Evolutionary conservation across 441 rosid genomes (phyloP), one percentile per base, ranked within the genome.

Genomic region (Rhodomyrtus psidioides): DNA sequence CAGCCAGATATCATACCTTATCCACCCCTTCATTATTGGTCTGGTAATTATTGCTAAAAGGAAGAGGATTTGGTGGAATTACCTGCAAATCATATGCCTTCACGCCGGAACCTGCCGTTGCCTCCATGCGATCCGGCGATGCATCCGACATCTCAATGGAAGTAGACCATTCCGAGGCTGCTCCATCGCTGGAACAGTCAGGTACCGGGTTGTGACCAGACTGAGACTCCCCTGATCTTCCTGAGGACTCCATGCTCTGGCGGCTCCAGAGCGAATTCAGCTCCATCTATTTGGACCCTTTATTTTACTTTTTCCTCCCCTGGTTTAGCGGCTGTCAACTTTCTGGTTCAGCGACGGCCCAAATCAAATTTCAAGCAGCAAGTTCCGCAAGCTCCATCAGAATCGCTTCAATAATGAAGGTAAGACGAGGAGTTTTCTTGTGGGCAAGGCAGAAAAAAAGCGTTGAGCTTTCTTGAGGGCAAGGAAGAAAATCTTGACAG

Each of bases 41-140:
- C 49, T 34, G 79, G 9, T 12, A 70, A 6, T 70, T 70, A 70
- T 39, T 70, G 79, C 79, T 21, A 39, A 39, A 65, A 70, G 16
- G 51, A 70, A 44, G 44, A 39, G n/a, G 55, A 39, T 55, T 59
- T 42, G 57, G 26, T 82, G 57, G 75, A 87, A 92, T 92, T 91
- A 89, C 98, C 98, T 93, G 94, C 60, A 90, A 85, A 88, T 59
- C 57, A 84, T 89, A 91, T 5, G 88, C 84, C 86, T 88, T 89
- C 8, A 89, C 92, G 84, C 81, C 85, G 13, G 91, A 90, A 86
- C 84, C 85, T 86, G 90, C 87, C 51, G 87, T 85, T 83, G 85
- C 87, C 86, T 88, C 87, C 46, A 55, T 88, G 88, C 86, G 88
- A 89, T 90, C 87, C 14, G 90, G 91, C 46, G 96, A 89, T 74